Base-by-base conservation (phyloP, 139 green algal genomes). In the Coelastrella sp. region DNA sequence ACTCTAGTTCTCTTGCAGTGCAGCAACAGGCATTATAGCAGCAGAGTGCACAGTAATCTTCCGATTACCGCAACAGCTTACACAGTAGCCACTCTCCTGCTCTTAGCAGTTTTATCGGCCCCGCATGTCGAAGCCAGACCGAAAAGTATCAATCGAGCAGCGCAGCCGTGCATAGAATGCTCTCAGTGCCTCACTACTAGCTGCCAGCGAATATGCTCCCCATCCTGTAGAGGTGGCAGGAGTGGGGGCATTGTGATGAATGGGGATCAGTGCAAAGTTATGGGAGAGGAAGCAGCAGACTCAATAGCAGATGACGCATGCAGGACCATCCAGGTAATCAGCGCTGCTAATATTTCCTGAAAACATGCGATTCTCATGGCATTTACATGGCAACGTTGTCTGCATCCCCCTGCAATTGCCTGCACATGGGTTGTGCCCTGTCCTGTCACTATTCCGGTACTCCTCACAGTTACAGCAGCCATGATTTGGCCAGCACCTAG, bases 101-200 rank as follows among this genome's bases (percentile, higher is more conserved):
- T 50, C n/a, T 6, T 40, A 32, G 62, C 30, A 23, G 62, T 30
- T 30, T 38, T 40, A 23, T 30, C 19, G 6, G 3, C 25, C 7
- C 53, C 53, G 30, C 6, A 64, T 32, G 53, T 27, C 7, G 53
- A 64, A 64, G 53, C 53, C 17, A 64, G 53, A 27, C 27, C 27
- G 53, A 19, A 64, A 21, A 21, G 17, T 5, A 19, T 64, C 6
- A 64, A 64, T 27, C 38, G 43, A 63, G 72, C 72, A n/a, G 25
- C 72, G 23, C 72, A 67, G 30, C 73, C 73, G 15, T 81, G 73
- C 32, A 48, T 81, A 35, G 48, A 67, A 21, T 81, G 73, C 50
- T 50, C 62, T 35, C 32, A 66, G 48, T 81, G 73, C 50, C 30
- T 81, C 3, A 81, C 73, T 17, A 30, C 73, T 50, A 81, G 50